Evolutionary conservation across 2,329 filamentous ascomycete genomes (phyloP), one percentile per base, ranked within the genome.

Genomic region (Didymella arachidicola): DNA sequence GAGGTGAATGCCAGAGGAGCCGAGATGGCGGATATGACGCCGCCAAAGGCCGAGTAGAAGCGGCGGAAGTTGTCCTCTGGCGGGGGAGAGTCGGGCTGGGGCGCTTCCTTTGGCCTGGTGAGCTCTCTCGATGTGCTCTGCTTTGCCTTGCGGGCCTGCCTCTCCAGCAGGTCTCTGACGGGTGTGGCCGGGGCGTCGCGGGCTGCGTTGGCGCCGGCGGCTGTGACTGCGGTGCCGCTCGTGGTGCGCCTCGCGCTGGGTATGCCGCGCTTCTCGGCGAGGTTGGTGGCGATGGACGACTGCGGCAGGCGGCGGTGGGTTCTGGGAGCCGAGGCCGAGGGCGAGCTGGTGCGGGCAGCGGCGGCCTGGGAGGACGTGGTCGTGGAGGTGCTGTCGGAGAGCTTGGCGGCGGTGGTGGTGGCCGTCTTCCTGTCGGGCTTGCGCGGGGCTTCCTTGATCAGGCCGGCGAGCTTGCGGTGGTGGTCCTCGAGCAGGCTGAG

Each of bases 1-100:
- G 94, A 94, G 4, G 95, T 92, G 79, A 97, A 99, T 3, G 93
- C 94, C 29, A 99, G 82, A 1, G 93, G 93, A 0, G 93, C 93
- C 0, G 94, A 96, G 12, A 98, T 86, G 67, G 89, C 90, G 61
- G 92, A 95, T 72, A 98, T 91, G 46, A 97, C 86, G 53, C 86
- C 92, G 54, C 93, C 93, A 70, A 97, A 97, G 1, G 92, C 93
- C 58, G 86, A 93, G 78, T 98, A 99, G 79, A 98, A 99, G 53
- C 88, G 87, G 7, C 91, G 87, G 73, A 97, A 99, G 6, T 91
- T 89, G 56, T 94, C 93, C 30, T 96, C 92, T 1, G 78, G 64
- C 0, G 70, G 68, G 0, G 72, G 65, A 14, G 70, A 63, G 1
- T 63, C 36, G 12, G 73, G 62, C 22, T 60, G 62, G 27, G 46